Base-by-base conservation (phyloP, 139 green algal species). In the Chlamydomonas sphaeroides region DNA sequence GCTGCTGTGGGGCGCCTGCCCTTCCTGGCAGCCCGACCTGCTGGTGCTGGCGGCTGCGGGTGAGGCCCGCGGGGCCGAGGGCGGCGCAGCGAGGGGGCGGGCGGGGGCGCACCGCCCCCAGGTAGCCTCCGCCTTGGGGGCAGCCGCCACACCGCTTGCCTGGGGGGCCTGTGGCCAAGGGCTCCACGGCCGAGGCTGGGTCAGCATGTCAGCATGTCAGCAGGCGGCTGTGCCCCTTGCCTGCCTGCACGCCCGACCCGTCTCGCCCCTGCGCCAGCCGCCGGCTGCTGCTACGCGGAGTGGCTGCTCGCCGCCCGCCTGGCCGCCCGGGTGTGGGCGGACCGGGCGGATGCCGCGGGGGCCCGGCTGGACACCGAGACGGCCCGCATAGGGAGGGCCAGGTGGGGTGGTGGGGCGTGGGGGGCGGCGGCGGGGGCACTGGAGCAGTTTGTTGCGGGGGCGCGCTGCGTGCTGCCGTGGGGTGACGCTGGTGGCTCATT, bases 261-360 rank as follows among this genome's bases (percentile, higher is more conserved):
- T 63, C 23, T 3, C 36, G 25, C 25, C 33, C 3, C 36, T 30
- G 14, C 36, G 36, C 6, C 36, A 79, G 72, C 36, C 36, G 1
- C 26, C 21, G 36, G 6, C 0, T 68, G 72, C 28, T 68, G 56
- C 38, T 79, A 51, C 28, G 36, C 72, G 14, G 72, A 79, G 72
- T 68, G 53, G 56, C 56, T 68, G 72, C 72, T 79, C 56, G 26
- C 23, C 11, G 36, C 38, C 20, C 56, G 38, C 3, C 72, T 79
- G 53, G 2, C 48, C 36, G 10, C 2, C 14, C 11, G 38, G 36
- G 33, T 28, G 56, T 14, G 3, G 11, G 28, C 11, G 10, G 72
- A 79, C 36, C 14, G 6, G 56, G 38, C 5, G 33, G 70, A 78
- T 14, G 49, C 33, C 33, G 32, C 48, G 51, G 70, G 70, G 20